Conservation (phyloP, 2,329 filamentous ascomycete species). For the Colletotrichum noveboracense region DNA sequence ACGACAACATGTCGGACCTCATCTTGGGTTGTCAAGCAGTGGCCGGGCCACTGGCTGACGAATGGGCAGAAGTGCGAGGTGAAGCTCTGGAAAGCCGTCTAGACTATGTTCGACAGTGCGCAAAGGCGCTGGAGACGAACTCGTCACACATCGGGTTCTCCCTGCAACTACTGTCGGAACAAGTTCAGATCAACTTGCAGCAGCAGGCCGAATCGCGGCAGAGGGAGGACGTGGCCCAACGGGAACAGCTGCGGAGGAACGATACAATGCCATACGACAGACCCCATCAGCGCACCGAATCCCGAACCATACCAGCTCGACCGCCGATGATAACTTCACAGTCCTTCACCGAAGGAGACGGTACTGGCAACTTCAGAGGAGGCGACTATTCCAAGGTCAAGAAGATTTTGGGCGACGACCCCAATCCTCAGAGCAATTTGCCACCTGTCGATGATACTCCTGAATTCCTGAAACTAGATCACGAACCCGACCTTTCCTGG, state of each 20-base stretch:
- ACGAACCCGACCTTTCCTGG: constrained; percentile 88
- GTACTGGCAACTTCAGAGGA: constrained; percentile 58
- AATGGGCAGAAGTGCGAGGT: constrained; percentile 93
- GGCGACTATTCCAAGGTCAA: constrained; percentile 68
- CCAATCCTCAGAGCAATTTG: constrained; percentile 51
- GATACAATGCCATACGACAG: constrained; percentile 63
- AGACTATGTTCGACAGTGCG: constrained; percentile 78
- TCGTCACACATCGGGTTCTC: constrained; percentile 89
- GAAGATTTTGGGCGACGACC: constrained; percentile 71
- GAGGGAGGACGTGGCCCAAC: constrained; percentile 52
- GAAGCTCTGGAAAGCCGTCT: constrained; percentile 88
- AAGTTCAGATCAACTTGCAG: constrained; percentile 66
- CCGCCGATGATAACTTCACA: constrained; percentile 60
- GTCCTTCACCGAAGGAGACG: constrained; percentile 69
- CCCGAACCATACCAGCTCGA: constrained; percentile 47
- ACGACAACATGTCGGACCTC: constrained; percentile 91
- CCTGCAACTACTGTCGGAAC: constrained; percentile 84
- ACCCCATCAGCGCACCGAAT: constrained; percentile 62
- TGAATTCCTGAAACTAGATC: constrained; percentile 83
- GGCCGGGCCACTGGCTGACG: constrained; percentile 89
- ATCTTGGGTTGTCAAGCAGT: constrained; percentile 87
- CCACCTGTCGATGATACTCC: constrained; percentile 76
- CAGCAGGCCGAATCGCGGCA: constrained; percentile 45
- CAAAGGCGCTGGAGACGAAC: constrained; percentile 82
- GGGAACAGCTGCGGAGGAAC: constrained; percentile 60